Evolutionary conservation across 192 early-diverging fungal species (phyloP), one percentile per base, ranked within the genome.

Genomic region (Neocallimastix lanati): DNA sequence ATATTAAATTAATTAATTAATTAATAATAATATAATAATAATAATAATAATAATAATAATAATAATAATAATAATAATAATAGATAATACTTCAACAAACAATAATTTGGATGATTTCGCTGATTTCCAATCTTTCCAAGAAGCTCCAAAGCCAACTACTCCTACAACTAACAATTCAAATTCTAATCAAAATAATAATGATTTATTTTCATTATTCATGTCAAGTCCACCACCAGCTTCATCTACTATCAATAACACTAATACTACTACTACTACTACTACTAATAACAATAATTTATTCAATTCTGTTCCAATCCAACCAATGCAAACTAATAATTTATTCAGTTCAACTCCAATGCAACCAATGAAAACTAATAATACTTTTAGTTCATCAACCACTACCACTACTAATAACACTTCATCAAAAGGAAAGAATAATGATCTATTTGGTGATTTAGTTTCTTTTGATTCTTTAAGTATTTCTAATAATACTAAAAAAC

Each of bases 381-480:
- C 81, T 28, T 58, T 78, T 58, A 76, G 28, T 28, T 78, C 27
- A 40, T 25, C 77, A 0, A 28, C 18, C 58, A 76, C 28, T 28
- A 28, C 78, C 21, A 76, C 80, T 11, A n/a, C 27, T 18, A n/a
- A n/a, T n/a, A n/a, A n/a, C n/a, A 29, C 78, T 15, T 33, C 83
- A 25, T 76, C 82, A 4, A 86, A 84, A 79, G 85, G 86, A 16
- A 83, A 87, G 78, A 91, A 92, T 82, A 92, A 92, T 92, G 89
- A 88, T 4, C 85, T 88, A 81, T 89, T 88, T 37, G 91, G 91
- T 25, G 85, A 82, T 79, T 82, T 94, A 76, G 87, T 94, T 18
- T 91, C 89, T 1, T 83, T 94, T 40, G 93, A 93, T 82, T 92
- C 92, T 30, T 84, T 94, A 12, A 90, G 90, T 28, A 86, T 91